A percentile compares a stretch with the other conserved stretches of the same genome.
These are phyloP conservation scores for Glomus cerebriforme DNA, from an alignment of 192 early-diverging fungal species.

Conservation along the genomic window DNA sequence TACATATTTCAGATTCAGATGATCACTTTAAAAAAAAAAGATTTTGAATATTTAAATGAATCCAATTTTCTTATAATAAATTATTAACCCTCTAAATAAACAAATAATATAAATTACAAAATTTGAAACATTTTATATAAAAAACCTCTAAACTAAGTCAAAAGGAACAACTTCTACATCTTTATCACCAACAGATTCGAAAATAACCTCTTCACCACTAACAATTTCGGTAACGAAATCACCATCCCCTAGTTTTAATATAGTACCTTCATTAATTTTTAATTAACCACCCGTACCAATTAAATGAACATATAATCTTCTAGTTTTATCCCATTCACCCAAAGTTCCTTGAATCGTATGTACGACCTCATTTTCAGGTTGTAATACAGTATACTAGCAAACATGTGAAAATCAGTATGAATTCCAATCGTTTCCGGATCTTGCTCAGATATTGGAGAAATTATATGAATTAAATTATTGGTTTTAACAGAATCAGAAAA, in stretches of 20 bases:
- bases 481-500: slow-evolving; percentile 22
- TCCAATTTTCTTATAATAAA: no score
- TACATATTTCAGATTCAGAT: no score
- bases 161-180: slow-evolving; percentile 34
- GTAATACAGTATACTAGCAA: slow-evolving; percentile 28
- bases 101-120: no score
- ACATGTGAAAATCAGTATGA: slow-evolving; percentile 36
- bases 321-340: background rate
- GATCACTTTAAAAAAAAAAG: no score
- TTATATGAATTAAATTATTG: slow-evolving; percentile 20
- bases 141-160: slow-evolving; percentile 31
- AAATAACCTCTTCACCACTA: slow-evolving; percentile 22
- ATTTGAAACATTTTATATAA: no score
- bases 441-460: background rate
- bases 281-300: background rate
- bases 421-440: slow-evolving; percentile 23
- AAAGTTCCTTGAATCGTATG: slow-evolving; percentile 3
- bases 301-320: slow-evolving; percentile 31
- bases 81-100: no score
- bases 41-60: no score
- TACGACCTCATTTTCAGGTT: slow-evolving; percentile 14
- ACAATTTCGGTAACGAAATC: slow-evolving; percentile 33
- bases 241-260: slow-evolving; percentile 32
- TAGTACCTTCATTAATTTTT: slow-evolving; percentile 3
- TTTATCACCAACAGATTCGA: slow-evolving; percentile 24